phyloP scores from a whole-genome alignment of 345 rosid genomes.

The Eutrema heterophyllum region DNA sequence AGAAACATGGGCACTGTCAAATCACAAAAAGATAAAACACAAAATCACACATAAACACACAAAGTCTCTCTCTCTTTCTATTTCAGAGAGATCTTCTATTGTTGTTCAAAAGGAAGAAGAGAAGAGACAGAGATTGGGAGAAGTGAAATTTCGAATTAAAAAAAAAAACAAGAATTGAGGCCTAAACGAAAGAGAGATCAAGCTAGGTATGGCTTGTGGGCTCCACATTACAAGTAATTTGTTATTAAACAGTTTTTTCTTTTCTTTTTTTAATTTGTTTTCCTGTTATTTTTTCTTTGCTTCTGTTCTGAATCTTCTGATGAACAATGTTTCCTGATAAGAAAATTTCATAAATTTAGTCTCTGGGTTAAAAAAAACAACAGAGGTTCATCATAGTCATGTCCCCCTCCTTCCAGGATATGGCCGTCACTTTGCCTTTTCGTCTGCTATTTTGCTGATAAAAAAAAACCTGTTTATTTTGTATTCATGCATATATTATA shows the following conservation, averaged over 20 bases:
- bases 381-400: slow-evolving; percentile 23
- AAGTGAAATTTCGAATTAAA: slow-evolving; percentile 15
- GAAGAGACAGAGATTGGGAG: slow-evolving; percentile 26
- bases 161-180: background rate
- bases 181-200: slow-evolving; percentile 40
- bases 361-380: background rate
- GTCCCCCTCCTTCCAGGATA: slow-evolving; percentile 25
- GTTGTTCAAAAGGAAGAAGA: background rate
- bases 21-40: slow-evolving; percentile 5
- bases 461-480: background rate
- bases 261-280: background rate
- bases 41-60: background rate
- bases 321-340: slow-evolving; percentile 27
- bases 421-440: slow-evolving; percentile 32
- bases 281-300: slow-evolving; percentile 1
- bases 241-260: background rate
- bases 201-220: slow-evolving; percentile 51
- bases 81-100: slow-evolving; percentile 10
- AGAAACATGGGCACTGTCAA: slow-evolving; percentile 35
- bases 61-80: background rate
- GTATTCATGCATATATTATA: background rate
- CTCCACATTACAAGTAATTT: slow-evolving; percentile 35
- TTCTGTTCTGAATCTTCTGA: slow-evolving; percentile 16
- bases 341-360: slow-evolving; percentile 14
- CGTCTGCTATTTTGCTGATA: slow-evolving; percentile 6